Evolutionary conservation across 1,284 basidiomycete species (phyloP), one percentile per base, ranked within the genome.

Genomic region (Boletellus deceptivus): DNA sequence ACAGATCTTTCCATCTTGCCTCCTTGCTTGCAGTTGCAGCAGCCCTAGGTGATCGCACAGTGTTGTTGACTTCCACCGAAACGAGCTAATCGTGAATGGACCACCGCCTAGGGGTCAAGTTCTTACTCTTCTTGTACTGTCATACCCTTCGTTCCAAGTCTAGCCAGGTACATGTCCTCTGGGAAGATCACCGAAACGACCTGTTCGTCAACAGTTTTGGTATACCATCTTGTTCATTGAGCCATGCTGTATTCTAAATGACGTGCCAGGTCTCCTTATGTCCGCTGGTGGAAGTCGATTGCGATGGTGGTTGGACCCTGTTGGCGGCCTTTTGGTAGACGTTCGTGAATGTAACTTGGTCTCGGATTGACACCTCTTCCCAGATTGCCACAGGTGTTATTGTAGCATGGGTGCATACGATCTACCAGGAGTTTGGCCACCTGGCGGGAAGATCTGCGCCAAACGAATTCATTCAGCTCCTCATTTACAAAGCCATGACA

Each of bases 151-250:
- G 91, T 37, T 78, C 78, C 37, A 83, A 82, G 55, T 93, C 89
- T 8, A 93, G 89, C 59, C 96, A 99, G 68, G 93, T 99, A 2
- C 83, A 85, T 49, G 86, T 98, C 5, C 79, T 98, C 22, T 98
- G 93, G 90, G 92, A 97, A 68, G 95, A 98, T 65, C 95, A 98
- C 61, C 76, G 92, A 54, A 96, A 96, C 60, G 93, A 96, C 63
- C 68, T 95, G 24, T 92, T 86, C 68, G 83, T 93, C 69, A 93
- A 92, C 58, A 72, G 76, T 8, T 89, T 90, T 56, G 86, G 85
- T 85, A 64, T 54, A 76, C 50, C 16, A 18, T 22, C 38, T 43
- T 51, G 35, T 51, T 45, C 4, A 10, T 8, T 17, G 27, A 33
- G 46, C 46, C 34, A 40, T 50, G 37, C 40, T 41, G 46, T 48